A percentile compares a stretch with the other conserved stretches of the same genome.
phyloP scores from a whole-genome alignment of 768 basidiomycete genomes.

The Leccinellum albellum region DNA sequence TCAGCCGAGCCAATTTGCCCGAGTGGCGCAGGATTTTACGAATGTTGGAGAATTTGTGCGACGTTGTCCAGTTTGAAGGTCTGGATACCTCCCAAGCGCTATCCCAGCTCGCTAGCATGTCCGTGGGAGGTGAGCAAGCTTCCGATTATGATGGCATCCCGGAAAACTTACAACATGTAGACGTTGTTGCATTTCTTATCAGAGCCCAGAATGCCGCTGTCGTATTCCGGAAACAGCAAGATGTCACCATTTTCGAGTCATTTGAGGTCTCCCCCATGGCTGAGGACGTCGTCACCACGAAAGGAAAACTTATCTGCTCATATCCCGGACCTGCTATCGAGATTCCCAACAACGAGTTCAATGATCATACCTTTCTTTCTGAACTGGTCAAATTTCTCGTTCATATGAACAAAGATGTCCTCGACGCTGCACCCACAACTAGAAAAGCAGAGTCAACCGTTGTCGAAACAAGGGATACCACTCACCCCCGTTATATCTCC shows the following conservation, averaged over 20 bases:
- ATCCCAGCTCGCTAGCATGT: conserved; percentile 8
- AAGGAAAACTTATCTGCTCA: neutral
- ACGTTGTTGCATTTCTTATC: conserved; percentile 20
- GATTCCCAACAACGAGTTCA: neutral
- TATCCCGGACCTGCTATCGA: neutral
- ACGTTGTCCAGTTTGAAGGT: conserved; percentile 5
- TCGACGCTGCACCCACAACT: conserved; percentile 30
- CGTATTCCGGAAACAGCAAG: neutral
- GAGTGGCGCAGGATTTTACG: neutral
- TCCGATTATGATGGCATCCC: neutral
- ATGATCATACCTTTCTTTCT: conserved; percentile 18
- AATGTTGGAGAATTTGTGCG: neutral
- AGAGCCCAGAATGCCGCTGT: neutral
- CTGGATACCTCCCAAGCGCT: conserved; percentile 4
- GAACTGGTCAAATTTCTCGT: conserved; percentile 37
- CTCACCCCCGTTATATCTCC: neutral
- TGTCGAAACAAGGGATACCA: neutral
- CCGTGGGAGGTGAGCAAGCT: conserved; percentile 1
- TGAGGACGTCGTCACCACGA: neutral
- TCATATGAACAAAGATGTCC: conserved; percentile 28
- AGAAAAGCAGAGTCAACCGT: neutral
- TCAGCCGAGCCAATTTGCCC: neutral
- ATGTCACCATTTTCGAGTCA: conserved; percentile 25
- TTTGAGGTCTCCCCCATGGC: conserved; percentile 41
- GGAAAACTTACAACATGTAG: conserved; percentile 19